Evolutionary conservation across 208 protist genomes (phyloP).

Genomic region (Wallacemonas sp.): DNA sequence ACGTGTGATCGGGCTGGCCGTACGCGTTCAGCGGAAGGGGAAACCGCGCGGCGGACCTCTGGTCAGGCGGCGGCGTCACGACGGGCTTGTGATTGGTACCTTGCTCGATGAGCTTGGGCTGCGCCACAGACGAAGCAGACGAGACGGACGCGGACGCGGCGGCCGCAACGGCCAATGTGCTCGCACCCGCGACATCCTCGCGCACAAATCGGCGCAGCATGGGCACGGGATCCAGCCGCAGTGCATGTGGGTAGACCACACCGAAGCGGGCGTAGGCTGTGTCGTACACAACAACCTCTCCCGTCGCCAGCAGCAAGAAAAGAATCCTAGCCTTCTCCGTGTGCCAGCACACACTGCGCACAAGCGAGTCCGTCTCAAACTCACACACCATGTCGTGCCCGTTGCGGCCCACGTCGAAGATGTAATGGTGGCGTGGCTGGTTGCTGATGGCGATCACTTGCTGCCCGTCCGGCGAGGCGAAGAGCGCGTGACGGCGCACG

Average conservation of each 20-base stretch:
- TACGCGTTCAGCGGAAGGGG: conserved; percentile 5
- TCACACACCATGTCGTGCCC: conserved; percentile 45
- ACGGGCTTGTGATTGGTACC: too few species aligned
- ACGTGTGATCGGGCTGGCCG: conserved; percentile 11
- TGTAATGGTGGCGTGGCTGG: conserved; percentile 46
- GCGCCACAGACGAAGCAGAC: too few species aligned
- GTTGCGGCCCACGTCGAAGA: conserved; percentile 44
- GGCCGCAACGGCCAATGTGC: background rate
- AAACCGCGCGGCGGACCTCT: background rate
- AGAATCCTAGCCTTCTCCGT: conserved; percentile 31
- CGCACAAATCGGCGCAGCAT: conserved; percentile 16
- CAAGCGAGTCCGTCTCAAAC: conserved; percentile 48
- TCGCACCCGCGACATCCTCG: background rate
- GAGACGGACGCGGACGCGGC: conserved; percentile 21
- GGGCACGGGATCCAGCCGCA: conserved; percentile 26
- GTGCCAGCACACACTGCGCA: conserved; percentile 74
- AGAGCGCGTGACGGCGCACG: conserved; percentile 42
- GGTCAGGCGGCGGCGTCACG: background rate
- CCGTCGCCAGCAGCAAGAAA: conserved; percentile 53
- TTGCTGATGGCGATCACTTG: conserved; percentile 66
- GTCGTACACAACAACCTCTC: conserved; percentile 46
- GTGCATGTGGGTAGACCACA: conserved; percentile 36
- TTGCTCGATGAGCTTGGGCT: too few species aligned
- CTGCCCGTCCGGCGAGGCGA: conserved; percentile 52
- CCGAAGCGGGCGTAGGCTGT: conserved; percentile 26